These are phyloP conservation scores for Ophiostoma ulmi DNA, from an alignment of 2,329 filamentous ascomycete genomes.

Conservation along the genomic window DNA sequence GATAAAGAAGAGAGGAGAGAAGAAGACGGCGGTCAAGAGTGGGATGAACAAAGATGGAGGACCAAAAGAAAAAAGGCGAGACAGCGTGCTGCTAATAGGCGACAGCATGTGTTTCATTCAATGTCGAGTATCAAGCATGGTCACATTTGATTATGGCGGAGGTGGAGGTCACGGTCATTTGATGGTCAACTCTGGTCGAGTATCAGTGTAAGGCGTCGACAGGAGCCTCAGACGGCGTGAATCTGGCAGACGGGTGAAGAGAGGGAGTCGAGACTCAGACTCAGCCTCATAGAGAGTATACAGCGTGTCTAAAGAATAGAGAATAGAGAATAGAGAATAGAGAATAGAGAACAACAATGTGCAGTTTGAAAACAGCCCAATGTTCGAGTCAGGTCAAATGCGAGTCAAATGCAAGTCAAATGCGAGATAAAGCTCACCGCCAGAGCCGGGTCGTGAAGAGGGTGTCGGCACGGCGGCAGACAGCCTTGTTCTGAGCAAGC, in stretches of 20 bases:
- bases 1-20: background rate
- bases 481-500: background rate
- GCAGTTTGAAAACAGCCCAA: background rate
- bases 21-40: background rate
- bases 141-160: too few species aligned
- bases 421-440: background rate
- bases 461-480: background rate
- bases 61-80: too few species aligned
- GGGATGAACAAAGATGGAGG: too few species aligned
- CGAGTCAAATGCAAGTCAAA: background rate
- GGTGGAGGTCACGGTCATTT: too few species aligned
- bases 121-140: background rate
- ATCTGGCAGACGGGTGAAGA: too few species aligned
- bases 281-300: background rate
- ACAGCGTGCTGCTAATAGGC: background rate
- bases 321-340: background rate
- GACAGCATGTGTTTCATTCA: background rate
- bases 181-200: too few species aligned
- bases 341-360: background rate
- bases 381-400: background rate
- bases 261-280: too few species aligned
- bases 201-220: too few species aligned
- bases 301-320: too few species aligned
- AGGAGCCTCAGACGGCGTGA: too few species aligned
- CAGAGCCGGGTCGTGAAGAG: conserved; percentile 2